Evolutionary conservation across 495 filamentous ascomycete genomes (phyloP).

Genomic region (Xylaria flabelliformis): DNA sequence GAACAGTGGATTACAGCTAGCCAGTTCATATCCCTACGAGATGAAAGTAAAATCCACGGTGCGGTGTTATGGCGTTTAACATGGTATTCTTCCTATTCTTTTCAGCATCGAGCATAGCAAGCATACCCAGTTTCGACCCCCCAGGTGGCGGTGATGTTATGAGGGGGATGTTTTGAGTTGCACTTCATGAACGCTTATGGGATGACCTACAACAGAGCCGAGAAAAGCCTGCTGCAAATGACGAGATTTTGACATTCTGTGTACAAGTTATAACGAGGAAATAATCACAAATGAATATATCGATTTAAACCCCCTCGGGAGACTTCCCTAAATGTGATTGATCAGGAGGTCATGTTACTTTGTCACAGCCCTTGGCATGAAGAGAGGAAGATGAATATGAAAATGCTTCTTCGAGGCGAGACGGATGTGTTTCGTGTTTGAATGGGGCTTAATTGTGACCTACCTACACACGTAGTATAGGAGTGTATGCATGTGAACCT

Average conservation of each 20-base stretch:
- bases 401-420: background rate
- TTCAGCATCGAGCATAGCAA: constrained; percentile 12
- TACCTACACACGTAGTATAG: background rate
- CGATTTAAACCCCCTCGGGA: background rate
- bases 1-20: constrained; percentile 52
- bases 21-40: constrained; percentile 31
- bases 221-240: constrained; percentile 12
- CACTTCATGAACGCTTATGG: constrained; percentile 1
- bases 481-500: background rate
- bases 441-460: background rate
- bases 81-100: constrained; percentile 30
- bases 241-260: constrained; percentile 14
- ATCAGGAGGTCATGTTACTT: background rate
- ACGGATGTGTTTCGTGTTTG: background rate
- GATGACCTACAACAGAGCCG: constrained; percentile 3
- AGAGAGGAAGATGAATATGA: background rate
- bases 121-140: constrained; percentile 16
- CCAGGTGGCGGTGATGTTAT: constrained; percentile 14
- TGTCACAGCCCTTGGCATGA: background rate
- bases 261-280: constrained; percentile 20
- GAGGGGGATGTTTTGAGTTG: constrained; percentile 8
- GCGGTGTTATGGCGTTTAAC: constrained; percentile 42
- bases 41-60: constrained; percentile 26
- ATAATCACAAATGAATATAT: constrained; percentile 19
- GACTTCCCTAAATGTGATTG: background rate